phyloP scores from a whole-genome alignment of 2,329 filamentous ascomycete genomes.

The Cercospora sp. region DNA sequence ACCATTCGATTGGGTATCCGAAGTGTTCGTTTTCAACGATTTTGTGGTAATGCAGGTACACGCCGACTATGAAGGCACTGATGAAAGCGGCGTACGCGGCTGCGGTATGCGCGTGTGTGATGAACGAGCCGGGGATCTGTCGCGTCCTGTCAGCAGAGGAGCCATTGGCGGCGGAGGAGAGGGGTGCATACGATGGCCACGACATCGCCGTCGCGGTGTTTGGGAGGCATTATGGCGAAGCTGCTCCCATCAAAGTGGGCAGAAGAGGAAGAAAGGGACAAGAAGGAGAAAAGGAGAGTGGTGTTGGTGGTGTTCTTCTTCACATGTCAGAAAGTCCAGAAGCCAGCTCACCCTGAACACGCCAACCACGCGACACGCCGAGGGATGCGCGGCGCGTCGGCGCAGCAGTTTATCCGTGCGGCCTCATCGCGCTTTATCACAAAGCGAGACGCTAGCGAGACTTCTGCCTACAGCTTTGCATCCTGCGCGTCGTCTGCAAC shows the following conservation, averaged over 20 bases:
- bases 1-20: constrained; percentile 61
- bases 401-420: not conserved
- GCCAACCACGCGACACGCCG: constrained; percentile 2
- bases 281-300: constrained; percentile 11
- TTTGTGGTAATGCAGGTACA: constrained; percentile 84
- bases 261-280: constrained; percentile 13
- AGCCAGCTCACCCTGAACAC: not conserved
- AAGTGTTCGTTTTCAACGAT: constrained; percentile 85
- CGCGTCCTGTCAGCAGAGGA: constrained; percentile 7
- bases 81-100: constrained; percentile 84
- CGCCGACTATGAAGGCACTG: constrained; percentile 78
- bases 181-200: constrained; percentile 55
- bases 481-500: not conserved
- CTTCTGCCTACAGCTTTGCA: constrained; percentile 9
- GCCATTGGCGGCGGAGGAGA: not conserved
- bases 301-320: constrained; percentile 12
- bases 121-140: constrained; percentile 77
- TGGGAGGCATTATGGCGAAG: constrained; percentile 54
- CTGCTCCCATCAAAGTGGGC: constrained; percentile 12
- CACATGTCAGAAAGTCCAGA: constrained; percentile 11
- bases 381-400: not conserved
- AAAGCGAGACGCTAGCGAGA: not conserved
- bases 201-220: constrained; percentile 63
- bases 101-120: constrained; percentile 83
- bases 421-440: not conserved